These are phyloP conservation scores for Elongisporangium anandrum DNA, from an alignment of 352 stramenopile genomes.

Conservation along the genomic window DNA sequence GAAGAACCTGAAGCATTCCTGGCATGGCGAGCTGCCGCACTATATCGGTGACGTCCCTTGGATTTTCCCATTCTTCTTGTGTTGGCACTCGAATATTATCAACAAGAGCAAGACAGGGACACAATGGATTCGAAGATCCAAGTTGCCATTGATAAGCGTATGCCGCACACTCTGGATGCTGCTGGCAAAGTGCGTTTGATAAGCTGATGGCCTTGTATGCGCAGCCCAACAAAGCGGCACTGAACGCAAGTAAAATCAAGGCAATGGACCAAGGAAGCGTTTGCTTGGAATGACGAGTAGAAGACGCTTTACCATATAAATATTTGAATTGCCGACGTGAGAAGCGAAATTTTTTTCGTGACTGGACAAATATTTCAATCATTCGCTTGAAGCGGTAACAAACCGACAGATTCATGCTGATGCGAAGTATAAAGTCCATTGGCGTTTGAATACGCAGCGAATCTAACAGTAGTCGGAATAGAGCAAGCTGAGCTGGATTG, in stretches of 20 bases:
- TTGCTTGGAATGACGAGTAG: too few species aligned
- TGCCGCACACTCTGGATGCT: constrained; percentile 22
- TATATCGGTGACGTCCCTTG: background rate
- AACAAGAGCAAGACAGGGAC: background rate
- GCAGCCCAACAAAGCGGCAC: constrained; percentile 7
- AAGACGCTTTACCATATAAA: too few species aligned
- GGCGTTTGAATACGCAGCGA: constrained; percentile 24
- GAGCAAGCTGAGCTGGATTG: constrained; percentile 18
- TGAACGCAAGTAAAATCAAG: constrained; percentile 3
- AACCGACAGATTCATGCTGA: constrained; percentile 32
- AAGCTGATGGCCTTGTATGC: constrained; percentile 9
- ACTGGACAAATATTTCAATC: constrained; percentile 23
- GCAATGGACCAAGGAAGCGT: background rate
- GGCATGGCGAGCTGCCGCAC: background rate
- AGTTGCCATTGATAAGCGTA: constrained; percentile 15
- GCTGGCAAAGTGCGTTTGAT: constrained; percentile 9
- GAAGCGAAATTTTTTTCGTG: too few species aligned
- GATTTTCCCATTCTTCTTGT: constrained; percentile 2
- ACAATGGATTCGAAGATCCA: background rate
- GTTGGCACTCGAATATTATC: background rate
- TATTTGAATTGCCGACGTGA: too few species aligned
- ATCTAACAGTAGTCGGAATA: constrained; percentile 25
- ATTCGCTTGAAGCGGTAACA: constrained; percentile 34
- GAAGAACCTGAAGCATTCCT: constrained; percentile 18
- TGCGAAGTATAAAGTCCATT: constrained; percentile 21